Percentiles rank a stretch among this genome's conserved stretches.
These are phyloP conservation scores for Wakefieldia striispora DNA, from an alignment of 768 basidiomycete species.

Conservation along the genomic window DNA sequence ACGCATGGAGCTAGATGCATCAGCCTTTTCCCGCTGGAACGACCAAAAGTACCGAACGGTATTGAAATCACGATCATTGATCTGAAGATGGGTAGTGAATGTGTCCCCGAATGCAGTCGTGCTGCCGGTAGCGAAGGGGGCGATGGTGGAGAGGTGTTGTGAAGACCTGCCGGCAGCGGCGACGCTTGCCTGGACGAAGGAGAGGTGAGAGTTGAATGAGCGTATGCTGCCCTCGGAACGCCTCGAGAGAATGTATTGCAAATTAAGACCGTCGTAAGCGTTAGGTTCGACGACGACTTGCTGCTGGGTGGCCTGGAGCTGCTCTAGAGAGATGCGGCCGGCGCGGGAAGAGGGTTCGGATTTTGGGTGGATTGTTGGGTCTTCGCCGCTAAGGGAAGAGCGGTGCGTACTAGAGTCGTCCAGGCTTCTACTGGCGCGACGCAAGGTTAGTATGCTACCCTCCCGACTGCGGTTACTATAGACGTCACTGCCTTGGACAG, in stretches of 20 bases:
- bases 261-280: conserved; percentile 41
- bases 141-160: conserved; percentile 23
- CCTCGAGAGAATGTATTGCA: conserved; percentile 40
- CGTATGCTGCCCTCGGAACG: conserved; percentile 32
- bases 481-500: conserved; percentile 17
- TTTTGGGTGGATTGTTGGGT: conserved; percentile 39
- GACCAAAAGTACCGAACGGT: conserved; percentile 51
- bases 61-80: conserved; percentile 43
- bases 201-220: conserved; percentile 27
- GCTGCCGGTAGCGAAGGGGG: conserved; percentile 28
- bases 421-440: conserved; percentile 59
- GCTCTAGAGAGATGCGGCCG: conserved; percentile 56
- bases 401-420: conserved; percentile 40
- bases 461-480: conserved; percentile 47
- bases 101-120: conserved; percentile 38
- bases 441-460: conserved; percentile 55
- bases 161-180: conserved; percentile 17
- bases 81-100: conserved; percentile 37
- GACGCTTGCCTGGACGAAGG: conserved; percentile 11
- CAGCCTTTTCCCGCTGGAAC: conserved; percentile 53
- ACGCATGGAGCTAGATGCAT: conserved; percentile 26
- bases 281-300: conserved; percentile 5
- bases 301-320: conserved; percentile 28
- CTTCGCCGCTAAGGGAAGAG: conserved; percentile 20
- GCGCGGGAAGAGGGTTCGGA: conserved; percentile 41